Evolutionary conservation across 1,284 basidiomycete species (phyloP).

Genomic region (Ustilago shanxiensis): DNA sequence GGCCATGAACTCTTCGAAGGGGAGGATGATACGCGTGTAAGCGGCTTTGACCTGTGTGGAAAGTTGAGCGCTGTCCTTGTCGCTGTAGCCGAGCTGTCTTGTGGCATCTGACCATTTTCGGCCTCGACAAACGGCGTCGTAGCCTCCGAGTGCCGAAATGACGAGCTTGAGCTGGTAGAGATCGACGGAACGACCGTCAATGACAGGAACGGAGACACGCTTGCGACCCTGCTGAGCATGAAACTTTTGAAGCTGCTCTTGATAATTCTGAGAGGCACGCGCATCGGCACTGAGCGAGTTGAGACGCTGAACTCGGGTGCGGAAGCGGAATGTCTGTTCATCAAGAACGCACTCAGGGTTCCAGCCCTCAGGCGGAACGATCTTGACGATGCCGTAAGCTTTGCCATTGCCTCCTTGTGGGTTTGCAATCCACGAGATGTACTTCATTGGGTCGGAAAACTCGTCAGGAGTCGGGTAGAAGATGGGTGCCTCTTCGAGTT

Average conservation of each 20-base stretch:
- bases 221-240: constrained; percentile 73
- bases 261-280: constrained; percentile 94
- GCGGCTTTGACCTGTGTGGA: constrained; percentile 89
- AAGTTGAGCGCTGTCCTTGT: constrained; percentile 75
- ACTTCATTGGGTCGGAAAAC: constrained; percentile 94
- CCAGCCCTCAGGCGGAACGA: constrained; percentile 93
- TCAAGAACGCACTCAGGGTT: constrained; percentile 96
- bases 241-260: constrained; percentile 87
- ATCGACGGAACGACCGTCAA: constrained; percentile 91
- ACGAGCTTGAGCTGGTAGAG: constrained; percentile 92
- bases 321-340: constrained; percentile 91
- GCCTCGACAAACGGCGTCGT: constrained; percentile 80
- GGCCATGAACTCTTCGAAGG: constrained; percentile 87
- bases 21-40: constrained; percentile 89
- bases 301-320: constrained; percentile 91
- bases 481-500: constrained; percentile 87
- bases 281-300: constrained; percentile 98
- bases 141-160: constrained; percentile 88
- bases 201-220: constrained; percentile 87
- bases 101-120: constrained; percentile 90
- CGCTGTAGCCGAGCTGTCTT: constrained; percentile 82
- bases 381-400: constrained; percentile 92
- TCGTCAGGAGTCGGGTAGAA: constrained; percentile 90
- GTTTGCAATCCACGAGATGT: constrained; percentile 82
- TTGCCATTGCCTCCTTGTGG: constrained; percentile 77